These are phyloP conservation scores for Prillingera fragicola DNA, from an alignment of 1,284 basidiomycete species.

Conservation along the genomic window DNA sequence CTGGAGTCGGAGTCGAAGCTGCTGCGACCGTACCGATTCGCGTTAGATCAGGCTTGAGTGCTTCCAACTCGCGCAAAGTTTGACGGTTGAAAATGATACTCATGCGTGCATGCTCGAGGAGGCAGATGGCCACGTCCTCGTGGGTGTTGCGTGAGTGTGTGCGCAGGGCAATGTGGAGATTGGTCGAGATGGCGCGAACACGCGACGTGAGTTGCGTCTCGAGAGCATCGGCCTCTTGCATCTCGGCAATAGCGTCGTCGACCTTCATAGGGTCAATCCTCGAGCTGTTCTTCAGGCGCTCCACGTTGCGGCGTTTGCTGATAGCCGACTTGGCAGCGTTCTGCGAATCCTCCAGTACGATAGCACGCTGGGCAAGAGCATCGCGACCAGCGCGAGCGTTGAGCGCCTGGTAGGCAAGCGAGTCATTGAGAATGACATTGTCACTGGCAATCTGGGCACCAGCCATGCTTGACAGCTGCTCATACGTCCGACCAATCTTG, in stretches of 20 bases:
- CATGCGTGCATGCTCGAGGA: constrained; percentile 85
- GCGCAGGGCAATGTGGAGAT: constrained; percentile 75
- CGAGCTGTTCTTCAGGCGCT: constrained; percentile 79
- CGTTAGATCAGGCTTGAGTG: constrained; percentile 66
- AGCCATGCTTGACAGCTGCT: constrained; percentile 74
- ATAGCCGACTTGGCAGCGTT: constrained; percentile 83
- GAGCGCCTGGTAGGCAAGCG: constrained; percentile 84
- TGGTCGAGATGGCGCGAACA: constrained; percentile 82
- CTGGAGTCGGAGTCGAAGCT: not conserved
- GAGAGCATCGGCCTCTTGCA: constrained; percentile 86
- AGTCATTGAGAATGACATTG: constrained; percentile 84
- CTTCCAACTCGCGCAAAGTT: constrained; percentile 75
- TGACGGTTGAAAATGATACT: constrained; percentile 86
- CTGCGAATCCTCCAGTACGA: constrained; percentile 86
- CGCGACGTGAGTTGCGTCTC: constrained; percentile 74
- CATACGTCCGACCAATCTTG: constrained; percentile 77
- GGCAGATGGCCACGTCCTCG: constrained; percentile 76
- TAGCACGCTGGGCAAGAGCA: constrained; percentile 75
- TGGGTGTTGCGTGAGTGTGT: constrained; percentile 77
- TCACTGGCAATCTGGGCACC: constrained; percentile 79
- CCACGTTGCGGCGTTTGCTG: constrained; percentile 80
- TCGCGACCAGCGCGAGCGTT: constrained; percentile 87
- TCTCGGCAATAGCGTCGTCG: constrained; percentile 85
- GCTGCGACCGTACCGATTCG: constrained; percentile 24
- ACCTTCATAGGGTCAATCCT: constrained; percentile 80